Base-by-base conservation (phyloP, 176 grass and related monocot species). In the Zoysia pacifica region DNA sequence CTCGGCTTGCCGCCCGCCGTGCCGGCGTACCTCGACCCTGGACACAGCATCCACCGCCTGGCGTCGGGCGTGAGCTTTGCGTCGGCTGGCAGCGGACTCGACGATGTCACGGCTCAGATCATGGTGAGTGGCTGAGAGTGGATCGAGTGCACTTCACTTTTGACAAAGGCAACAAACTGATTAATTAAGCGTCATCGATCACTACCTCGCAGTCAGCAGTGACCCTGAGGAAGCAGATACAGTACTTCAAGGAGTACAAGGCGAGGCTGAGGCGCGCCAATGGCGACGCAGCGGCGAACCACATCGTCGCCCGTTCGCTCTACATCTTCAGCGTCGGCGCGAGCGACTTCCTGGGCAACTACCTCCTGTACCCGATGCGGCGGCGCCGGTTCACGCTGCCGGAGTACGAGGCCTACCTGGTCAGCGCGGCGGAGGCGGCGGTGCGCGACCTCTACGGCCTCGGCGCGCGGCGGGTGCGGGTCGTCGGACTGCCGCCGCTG, bases 261-360 rank as follows among this genome's bases (percentile, higher is more conserved):
- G 71, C 18, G 62, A 28, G 38, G 45, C 72, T 89, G 3, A 11
- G 66, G 53, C 43, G 45, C 11, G 70, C 20, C 15, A 67, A 2
- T 2, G 63, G 72, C 38, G 38, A 14, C 13, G 60, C 61, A 1
- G 71, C 40, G 0, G 39, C 67, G 5, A 2, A 48, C 39, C 35
- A 9, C 73, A 80, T 28, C 76, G 11, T 72, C 2, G 18, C 7
- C 16, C 6, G n/a, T 18, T 52, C 75, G 0, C 75, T 71, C 49
- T 87, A 79, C 81, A 16, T 83, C 41, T 60, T 88, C 11, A 91
- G 89, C 79, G 52, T 83, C 42, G 89, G 92, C 50, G 84, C 45
- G 58, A 89, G 90, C 72, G 92, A 94, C 54, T 85, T 89, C 75
- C 67, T 89, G 20, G 81, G 81, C 51, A 89, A 91, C 70, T 91